Percentiles rank a stretch among this genome's conserved stretches.
phyloP scores from a whole-genome alignment of 2,329 filamentous ascomycete genomes.

The Phaeosphaeriaceae sp. region DNA sequence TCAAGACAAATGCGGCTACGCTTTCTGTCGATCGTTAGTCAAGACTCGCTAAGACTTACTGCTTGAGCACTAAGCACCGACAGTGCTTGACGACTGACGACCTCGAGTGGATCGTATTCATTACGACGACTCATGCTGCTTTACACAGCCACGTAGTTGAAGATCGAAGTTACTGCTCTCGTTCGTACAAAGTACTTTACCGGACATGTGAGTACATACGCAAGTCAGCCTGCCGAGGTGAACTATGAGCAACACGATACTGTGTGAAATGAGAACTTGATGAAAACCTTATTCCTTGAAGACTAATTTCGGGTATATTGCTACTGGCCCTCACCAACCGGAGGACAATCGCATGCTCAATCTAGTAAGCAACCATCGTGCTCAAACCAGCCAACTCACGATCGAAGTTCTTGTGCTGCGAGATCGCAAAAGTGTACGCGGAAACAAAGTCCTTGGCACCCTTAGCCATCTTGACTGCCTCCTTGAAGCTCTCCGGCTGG shows the following conservation, averaged over 20 bases:
- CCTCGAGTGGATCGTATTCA: not conserved
- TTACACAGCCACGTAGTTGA: not conserved
- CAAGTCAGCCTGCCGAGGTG: too few relatives aligned
- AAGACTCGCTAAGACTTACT: not conserved
- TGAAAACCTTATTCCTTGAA: not conserved
- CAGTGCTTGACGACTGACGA: not conserved
- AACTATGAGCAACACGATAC: not conserved
- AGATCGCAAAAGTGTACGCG: conserved; percentile 73
- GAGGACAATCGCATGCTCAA: not conserved
- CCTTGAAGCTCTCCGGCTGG: conserved; percentile 66
- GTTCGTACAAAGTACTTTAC: not conserved
- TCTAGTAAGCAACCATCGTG: conserved; percentile 72
- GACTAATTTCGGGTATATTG: not conserved
- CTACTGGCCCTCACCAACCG: not conserved
- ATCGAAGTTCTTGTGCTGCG: conserved; percentile 76
- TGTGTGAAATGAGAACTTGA: not conserved
- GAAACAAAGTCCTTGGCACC: conserved; percentile 74
- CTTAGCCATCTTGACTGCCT: conserved; percentile 70
- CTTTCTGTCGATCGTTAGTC: not conserved
- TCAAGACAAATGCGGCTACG: not conserved
- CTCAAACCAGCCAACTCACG: conserved; percentile 76
- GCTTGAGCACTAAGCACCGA: not conserved
- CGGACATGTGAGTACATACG: too few relatives aligned
- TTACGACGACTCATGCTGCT: not conserved
- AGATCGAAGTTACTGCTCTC: not conserved